Evolutionary conservation across 1,139 yeast species (phyloP), one percentile per base, ranked within the genome.

Genomic region (Diutina ranongensis): DNA sequence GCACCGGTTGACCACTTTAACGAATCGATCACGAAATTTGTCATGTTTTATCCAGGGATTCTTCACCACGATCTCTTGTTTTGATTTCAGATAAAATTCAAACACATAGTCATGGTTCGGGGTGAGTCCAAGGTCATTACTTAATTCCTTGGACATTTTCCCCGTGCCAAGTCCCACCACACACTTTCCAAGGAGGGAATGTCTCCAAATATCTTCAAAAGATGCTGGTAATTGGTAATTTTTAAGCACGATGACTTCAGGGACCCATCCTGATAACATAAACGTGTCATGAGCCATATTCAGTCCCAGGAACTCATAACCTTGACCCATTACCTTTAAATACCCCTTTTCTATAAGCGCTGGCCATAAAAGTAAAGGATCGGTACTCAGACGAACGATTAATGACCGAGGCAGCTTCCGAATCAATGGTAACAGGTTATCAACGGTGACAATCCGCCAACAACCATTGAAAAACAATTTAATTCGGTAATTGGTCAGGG

Each of bases 301-400:
- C 0, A 95, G 86, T 0, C 97, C 97, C 4, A 59, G 57, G 47
- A 78, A 76, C n/a, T 68, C 62, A 55, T 83, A 83, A 2, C 85
- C 83, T 18, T 65, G 58, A 1, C 83, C 83, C 64, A 72, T 65
- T 0, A 82, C 60, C 51, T 76, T 76, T 51, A 87, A 64, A 54
- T 78, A 83, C 0, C 94, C 94, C 55, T 84, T 81, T 59, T 88
- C 96, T 2, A 85, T 56, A 20, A 86, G 54, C 0, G 86, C 84
- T 0, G 92, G 92, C 86, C 88, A 82, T 4, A 66, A 55, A 2
- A 78, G 53, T 0, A 56, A 46, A 0, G 59, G 55, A 49, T 70
- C 66, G 1, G 71, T 52, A n/a, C 57, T 57, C 13, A 82, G 79
- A 49, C 60, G 60, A 12, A 72, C 60, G 3, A 63, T 59, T 25